Conservation (phyloP, 345 rosid genomes). For the Pugionium cornutum region DNA sequence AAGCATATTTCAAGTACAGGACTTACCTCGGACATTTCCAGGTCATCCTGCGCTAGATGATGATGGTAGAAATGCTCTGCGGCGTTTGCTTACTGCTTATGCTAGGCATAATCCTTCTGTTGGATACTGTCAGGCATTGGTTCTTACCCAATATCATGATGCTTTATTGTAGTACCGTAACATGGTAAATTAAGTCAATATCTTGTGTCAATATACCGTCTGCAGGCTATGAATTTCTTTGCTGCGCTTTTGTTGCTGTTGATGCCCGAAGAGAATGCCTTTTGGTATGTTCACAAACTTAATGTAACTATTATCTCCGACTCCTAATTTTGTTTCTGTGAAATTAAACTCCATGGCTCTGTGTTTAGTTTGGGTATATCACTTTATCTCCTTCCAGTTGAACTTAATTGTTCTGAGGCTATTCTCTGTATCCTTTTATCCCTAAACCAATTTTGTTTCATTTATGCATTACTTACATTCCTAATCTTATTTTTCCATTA, state of each 20-base stretch:
- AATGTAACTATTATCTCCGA: slow-evolving; percentile 20
- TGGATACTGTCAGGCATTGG: slow-evolving; percentile 97
- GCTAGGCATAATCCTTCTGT: slow-evolving; percentile 99
- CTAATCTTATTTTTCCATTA: slow-evolving; percentile 1
- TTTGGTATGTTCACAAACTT: slow-evolving; percentile 67
- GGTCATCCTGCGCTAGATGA: slow-evolving; percentile 99
- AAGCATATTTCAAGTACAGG: slow-evolving; percentile 57
- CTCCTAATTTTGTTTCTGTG: background rate
- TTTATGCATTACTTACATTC: slow-evolving; percentile 8
- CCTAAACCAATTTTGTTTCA: background rate
- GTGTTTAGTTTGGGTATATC: slow-evolving; percentile 14
- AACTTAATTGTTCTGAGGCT: slow-evolving; percentile 9
- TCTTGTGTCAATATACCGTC: slow-evolving; percentile 24
- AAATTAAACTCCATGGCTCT: background rate
- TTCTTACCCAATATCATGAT: slow-evolving; percentile 20
- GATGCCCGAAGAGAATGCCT: slow-evolving; percentile 99
- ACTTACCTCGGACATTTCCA: slow-evolving; percentile 98
- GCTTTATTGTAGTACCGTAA: background rate
- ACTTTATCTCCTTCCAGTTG: slow-evolving; percentile 22
- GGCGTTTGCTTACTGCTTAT: slow-evolving; percentile 98
- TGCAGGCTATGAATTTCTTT: slow-evolving; percentile 99
- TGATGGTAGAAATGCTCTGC: slow-evolving; percentile 97
- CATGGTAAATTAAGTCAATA: slow-evolving; percentile 9
- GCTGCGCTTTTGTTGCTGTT: slow-evolving; percentile 95
- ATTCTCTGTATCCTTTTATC: background rate